Conservation (phyloP, 208 protist species). For the Lotmaria passim region DNA sequence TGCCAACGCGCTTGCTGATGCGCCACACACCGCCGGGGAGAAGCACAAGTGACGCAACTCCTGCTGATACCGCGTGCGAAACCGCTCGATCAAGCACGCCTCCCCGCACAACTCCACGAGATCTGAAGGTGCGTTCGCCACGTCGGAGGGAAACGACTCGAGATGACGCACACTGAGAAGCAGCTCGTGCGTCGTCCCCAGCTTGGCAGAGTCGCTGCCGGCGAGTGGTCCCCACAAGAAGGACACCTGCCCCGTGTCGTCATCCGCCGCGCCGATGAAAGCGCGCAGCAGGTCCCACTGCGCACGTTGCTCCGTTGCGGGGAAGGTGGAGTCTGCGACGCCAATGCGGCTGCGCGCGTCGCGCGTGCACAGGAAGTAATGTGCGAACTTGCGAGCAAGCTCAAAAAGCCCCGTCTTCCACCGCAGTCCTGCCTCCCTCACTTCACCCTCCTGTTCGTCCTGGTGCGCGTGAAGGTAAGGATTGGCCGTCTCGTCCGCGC, state of each 20-base stretch:
- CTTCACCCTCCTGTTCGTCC: slow-evolving; percentile 1
- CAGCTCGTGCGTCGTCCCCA: slow-evolving; percentile 26
- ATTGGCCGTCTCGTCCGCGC: neutral
- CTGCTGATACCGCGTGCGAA: slow-evolving; percentile 3
- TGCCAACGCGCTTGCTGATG: neutral
- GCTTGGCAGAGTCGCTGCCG: neutral
- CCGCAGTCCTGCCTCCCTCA: slow-evolving; percentile 15
- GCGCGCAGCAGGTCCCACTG: slow-evolving; percentile 30
- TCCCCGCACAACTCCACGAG: slow-evolving; percentile 54
- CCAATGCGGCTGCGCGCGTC: neutral
- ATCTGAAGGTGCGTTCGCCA: slow-evolving; percentile 25
- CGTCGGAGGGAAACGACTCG: slow-evolving; percentile 19
- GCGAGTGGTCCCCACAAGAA: slow-evolving; percentile 27
- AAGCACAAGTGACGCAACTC: slow-evolving; percentile 19
- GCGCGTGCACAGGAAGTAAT: slow-evolving; percentile 17
- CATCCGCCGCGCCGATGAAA: slow-evolving; percentile 19
- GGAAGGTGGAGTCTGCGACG: neutral
- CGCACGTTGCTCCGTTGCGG: slow-evolving; percentile 18
- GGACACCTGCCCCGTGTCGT: slow-evolving; percentile 16
- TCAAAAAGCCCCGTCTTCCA: slow-evolving; percentile 27
- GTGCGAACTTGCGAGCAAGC: slow-evolving; percentile 29
- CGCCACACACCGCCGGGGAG: neutral
- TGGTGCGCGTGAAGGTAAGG: neutral
- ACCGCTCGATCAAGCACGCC: slow-evolving; percentile 5
- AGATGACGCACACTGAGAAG: slow-evolving; percentile 28